Percentiles rank a stretch among this genome's conserved stretches.
Conservation (phyloP, 2,329 filamentous ascomycete species). For the Purpureocillium takamizusanense region DNA sequence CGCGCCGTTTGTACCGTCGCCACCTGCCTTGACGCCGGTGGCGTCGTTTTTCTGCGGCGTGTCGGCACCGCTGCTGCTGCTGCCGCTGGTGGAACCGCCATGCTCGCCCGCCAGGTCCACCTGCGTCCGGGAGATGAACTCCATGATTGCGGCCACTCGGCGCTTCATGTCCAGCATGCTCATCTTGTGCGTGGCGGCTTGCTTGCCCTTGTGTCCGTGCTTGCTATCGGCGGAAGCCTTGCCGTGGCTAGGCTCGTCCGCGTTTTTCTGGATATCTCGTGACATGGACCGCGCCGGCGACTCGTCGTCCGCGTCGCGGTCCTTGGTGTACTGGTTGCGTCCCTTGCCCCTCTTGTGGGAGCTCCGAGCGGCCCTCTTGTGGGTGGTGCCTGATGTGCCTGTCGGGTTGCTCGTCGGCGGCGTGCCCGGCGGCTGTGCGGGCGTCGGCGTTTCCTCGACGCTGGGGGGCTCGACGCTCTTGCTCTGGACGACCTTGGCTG, state of each 20-base stretch:
- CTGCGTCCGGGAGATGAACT: constrained; percentile 84
- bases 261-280: constrained; percentile 33
- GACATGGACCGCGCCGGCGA: constrained; percentile 49
- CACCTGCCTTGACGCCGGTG: constrained; percentile 15
- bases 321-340: constrained; percentile 76
- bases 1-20: constrained; percentile 14
- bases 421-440: constrained; percentile 24
- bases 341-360: constrained; percentile 60
- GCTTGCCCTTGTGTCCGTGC: constrained; percentile 42
- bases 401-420: constrained; percentile 36
- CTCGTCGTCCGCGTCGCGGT: constrained; percentile 52
- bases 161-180: constrained; percentile 85
- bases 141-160: constrained; percentile 73
- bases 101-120: constrained; percentile 68
- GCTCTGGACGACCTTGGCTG: constrained; percentile 14
- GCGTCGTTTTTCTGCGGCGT: constrained; percentile 25
- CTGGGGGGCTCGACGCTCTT: constrained; percentile 21
- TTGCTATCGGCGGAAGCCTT: constrained; percentile 39
- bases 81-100: constrained; percentile 19
- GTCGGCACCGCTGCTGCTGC: constrained; percentile 22
- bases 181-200: constrained; percentile 53
- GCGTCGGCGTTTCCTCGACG: constrained; percentile 17
- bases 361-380: constrained; percentile 52
- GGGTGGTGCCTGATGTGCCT: constrained; percentile 35
- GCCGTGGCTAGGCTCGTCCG: constrained; percentile 25